A percentile compares a stretch with the other conserved stretches of the same genome.
Evolutionary conservation across 1,284 basidiomycete species (phyloP).

Genomic region (Trametes sp.): DNA sequence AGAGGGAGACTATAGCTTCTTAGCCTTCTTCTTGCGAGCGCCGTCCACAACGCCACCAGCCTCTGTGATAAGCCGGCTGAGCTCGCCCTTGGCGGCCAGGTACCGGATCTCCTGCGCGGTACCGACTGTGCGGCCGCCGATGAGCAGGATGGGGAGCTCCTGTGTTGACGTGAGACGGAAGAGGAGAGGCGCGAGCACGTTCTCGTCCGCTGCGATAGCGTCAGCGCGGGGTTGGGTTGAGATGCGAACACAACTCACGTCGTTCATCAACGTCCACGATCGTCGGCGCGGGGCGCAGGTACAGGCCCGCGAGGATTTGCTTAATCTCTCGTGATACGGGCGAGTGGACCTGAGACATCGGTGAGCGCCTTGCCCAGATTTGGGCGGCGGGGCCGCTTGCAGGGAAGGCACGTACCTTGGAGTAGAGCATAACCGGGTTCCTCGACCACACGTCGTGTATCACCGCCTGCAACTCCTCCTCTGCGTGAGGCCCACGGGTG

Average conservation of each 20-base stretch:
- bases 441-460: slow-evolving; percentile 62
- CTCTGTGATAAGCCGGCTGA: slow-evolving; percentile 58
- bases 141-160: slow-evolving; percentile 74
- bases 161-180: slow-evolving; percentile 60
- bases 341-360: slow-evolving; percentile 59
- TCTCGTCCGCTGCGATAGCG: slow-evolving; percentile 49
- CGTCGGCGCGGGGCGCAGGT: slow-evolving; percentile 71
- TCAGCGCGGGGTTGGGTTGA: slow-evolving; percentile 3
- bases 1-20: slow-evolving; percentile 34
- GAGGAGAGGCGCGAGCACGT: slow-evolving; percentile 55
- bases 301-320: slow-evolving; percentile 61
- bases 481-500: slow-evolving; percentile 57
- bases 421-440: slow-evolving; percentile 82
- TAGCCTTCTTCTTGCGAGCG: slow-evolving; percentile 60
- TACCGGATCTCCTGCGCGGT: slow-evolving; percentile 62
- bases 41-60: slow-evolving; percentile 68
- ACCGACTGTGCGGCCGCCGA: slow-evolving; percentile 68
- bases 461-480: slow-evolving; percentile 47
- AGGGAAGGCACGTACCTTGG: slow-evolving; percentile 61
- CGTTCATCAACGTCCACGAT: slow-evolving; percentile 80
- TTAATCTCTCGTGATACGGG: slow-evolving; percentile 74
- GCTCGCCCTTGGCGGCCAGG: slow-evolving; percentile 57
- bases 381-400: slow-evolving; percentile 2
- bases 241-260: slow-evolving; percentile 48
- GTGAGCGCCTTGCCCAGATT: neutral